These are phyloP conservation scores for Protostelium mycophagum DNA, from an alignment of 78 protist genomes.

Conservation along the genomic window DNA sequence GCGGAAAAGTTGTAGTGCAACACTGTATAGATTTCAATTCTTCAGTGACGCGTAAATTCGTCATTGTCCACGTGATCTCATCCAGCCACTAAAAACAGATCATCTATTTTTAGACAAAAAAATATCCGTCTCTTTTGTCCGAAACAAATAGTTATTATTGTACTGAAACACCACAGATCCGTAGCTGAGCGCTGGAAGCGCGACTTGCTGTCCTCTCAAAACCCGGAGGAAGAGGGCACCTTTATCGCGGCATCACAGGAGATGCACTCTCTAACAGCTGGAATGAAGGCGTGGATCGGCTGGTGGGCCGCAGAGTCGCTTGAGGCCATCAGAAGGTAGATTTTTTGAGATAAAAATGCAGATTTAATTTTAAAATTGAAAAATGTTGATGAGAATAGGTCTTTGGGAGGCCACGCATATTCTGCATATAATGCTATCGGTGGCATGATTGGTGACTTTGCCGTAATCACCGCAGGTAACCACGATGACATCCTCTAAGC, in stretches of 20 bases:
- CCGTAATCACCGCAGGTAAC: constrained; percentile 8
- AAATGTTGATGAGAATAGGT: not conserved
- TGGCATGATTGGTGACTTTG: not conserved
- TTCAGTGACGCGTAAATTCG: too few species aligned
- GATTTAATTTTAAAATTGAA: too few species aligned
- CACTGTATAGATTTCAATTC: too few species aligned
- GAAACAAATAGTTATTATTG: too few species aligned
- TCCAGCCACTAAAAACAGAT: too few species aligned
- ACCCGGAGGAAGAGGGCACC: not conserved
- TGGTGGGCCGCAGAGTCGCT: constrained; percentile 14
- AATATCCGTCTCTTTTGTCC: too few species aligned
- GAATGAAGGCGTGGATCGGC: constrained; percentile 31
- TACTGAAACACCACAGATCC: too few species aligned
- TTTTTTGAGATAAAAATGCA: not conserved
- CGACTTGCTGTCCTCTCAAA: not conserved
- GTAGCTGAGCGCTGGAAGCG: not conserved
- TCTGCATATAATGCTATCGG: constrained; percentile 2
- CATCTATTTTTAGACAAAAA: too few species aligned
- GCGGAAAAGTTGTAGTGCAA: too few species aligned
- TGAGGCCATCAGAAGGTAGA: constrained; percentile 23
- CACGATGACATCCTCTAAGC: not conserved
- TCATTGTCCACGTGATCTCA: too few species aligned
- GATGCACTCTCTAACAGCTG: constrained; percentile 43
- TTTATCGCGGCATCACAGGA: constrained; percentile 18
- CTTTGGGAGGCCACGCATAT: constrained; percentile 70